Percentiles rank a stretch among this genome's conserved stretches.
These are phyloP conservation scores for Solanum aculeatissimum DNA, from an alignment of 305 asterid genomes.

Conservation along the genomic window DNA sequence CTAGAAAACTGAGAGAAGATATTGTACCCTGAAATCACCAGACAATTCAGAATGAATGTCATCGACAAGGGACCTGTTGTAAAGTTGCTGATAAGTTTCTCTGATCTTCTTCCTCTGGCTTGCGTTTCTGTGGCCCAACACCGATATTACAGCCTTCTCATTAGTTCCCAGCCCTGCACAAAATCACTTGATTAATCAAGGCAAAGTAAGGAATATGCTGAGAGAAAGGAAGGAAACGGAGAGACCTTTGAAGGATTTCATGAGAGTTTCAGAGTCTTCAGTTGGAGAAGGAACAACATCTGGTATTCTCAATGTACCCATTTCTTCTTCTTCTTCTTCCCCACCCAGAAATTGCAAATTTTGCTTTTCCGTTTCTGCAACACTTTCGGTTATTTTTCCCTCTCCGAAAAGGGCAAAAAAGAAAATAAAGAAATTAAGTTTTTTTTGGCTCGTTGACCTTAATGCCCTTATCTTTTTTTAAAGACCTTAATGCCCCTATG, in stretches of 20 bases:
- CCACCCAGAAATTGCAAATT: not conserved
- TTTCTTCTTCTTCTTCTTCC: not conserved
- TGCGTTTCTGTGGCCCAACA: slow-evolving; percentile 54
- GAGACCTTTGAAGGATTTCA: slow-evolving; percentile 44
- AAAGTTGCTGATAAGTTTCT: slow-evolving; percentile 44
- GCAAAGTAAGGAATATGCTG: no score
- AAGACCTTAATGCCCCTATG: not conserved
- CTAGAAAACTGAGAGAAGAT: not conserved
- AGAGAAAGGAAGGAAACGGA: not conserved
- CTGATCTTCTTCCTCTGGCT: slow-evolving; percentile 51
- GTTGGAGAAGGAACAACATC: slow-evolving; percentile 48
- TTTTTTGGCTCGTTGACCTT: not conserved
- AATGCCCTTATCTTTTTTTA: not conserved
- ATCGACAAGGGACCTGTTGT: slow-evolving; percentile 45
- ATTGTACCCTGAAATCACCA: slow-evolving; percentile 61
- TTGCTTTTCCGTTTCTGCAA: not conserved
- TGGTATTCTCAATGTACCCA: slow-evolving; percentile 47
- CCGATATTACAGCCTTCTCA: slow-evolving; percentile 45
- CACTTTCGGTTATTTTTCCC: not conserved
- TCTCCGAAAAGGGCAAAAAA: not conserved
- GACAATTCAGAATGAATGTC: slow-evolving; percentile 42
- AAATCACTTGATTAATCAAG: slow-evolving; percentile 1
- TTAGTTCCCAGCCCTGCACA: slow-evolving; percentile 59
- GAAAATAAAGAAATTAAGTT: not conserved
- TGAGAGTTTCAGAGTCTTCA: slow-evolving; percentile 44